Evolutionary conservation across 768 basidiomycete genomes (phyloP), one percentile per base, ranked within the genome.

Genomic region (Serendipita sp.): DNA sequence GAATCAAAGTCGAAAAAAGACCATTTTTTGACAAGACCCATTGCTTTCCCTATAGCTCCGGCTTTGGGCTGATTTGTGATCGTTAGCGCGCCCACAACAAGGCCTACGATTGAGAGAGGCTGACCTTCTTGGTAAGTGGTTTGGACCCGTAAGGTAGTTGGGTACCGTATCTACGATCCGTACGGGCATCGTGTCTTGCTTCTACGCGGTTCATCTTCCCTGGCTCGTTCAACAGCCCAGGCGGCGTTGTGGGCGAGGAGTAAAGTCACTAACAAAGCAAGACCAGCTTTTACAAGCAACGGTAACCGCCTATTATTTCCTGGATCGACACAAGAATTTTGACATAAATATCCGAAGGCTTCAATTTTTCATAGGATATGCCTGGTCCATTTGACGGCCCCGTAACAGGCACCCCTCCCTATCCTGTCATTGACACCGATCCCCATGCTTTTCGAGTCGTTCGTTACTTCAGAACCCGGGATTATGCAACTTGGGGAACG

Each of bases 401-500:
- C 18, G 56, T 60, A 16, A 60, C 56, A 36, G 65, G 54, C 36
- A 38, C 65, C 4, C 51, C 87, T 45, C 84, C 85, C 30, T 95
- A 84, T 77, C 93, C 93, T 56, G 85, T 95, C 75, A 89, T 98
- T 76, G 95, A 97, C 75, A 79, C 84, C 0, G 95, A 98, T 78
- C 95, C 95, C 8, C 89, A 96, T 78, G 85, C 85, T 13, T 77
- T 77, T 36, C 83, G 95, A 36, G 95, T 99, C 60, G 76, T 99
- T 23, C 79, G 89, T 65, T 96, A 96, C 77, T 84, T 97, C 75
- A 81, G 95, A 30, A 79, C 84, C 23, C 85, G 86, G 1, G 95
- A 99, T 79, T 93, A 91, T 77, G 89, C 81, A 23, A 75, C 81
- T 18, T 91, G 91, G 89, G 90, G 83, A 18, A 85, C 79, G 47